These are phyloP conservation scores for Cytospora chrysosperma DNA, from an alignment of 2,329 filamentous ascomycete species.

Conservation along the genomic window DNA sequence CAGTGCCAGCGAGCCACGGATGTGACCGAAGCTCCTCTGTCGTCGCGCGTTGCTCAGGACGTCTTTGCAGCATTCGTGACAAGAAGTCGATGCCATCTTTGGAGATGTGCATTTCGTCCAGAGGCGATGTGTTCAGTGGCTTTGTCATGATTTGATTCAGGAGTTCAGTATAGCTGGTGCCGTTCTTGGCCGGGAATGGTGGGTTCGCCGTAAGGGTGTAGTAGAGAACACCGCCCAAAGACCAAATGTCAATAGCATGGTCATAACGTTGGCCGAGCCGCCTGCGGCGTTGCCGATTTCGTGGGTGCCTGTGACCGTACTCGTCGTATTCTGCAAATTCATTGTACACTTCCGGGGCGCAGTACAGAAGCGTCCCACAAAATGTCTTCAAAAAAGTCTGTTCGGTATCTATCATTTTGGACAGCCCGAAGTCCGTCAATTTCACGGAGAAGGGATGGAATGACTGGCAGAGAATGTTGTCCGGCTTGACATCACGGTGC, in stretches of 20 bases:
- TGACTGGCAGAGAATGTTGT: slow-evolving; percentile 87
- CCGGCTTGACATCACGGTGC: slow-evolving; percentile 97
- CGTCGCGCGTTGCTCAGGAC: slow-evolving; percentile 74
- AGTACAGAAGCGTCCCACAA: slow-evolving; percentile 93
- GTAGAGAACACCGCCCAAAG: slow-evolving; percentile 87
- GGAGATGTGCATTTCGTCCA: slow-evolving; percentile 61
- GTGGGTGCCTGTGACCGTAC: slow-evolving; percentile 60
- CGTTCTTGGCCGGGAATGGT: slow-evolving; percentile 76
- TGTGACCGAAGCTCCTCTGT: slow-evolving; percentile 69
- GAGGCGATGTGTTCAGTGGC: slow-evolving; percentile 63
- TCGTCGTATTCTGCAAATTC: slow-evolving; percentile 69
- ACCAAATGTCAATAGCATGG: slow-evolving; percentile 95
- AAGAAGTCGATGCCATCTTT: slow-evolving; percentile 71
- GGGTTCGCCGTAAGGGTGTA: slow-evolving; percentile 77
- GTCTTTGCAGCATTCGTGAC: slow-evolving; percentile 73
- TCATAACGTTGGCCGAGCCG: slow-evolving; percentile 68
- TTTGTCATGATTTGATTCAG: slow-evolving; percentile 84
- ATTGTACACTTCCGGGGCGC: slow-evolving; percentile 93
- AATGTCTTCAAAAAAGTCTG: slow-evolving; percentile 95
- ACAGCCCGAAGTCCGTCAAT: slow-evolving; percentile 93
- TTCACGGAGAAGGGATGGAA: slow-evolving; percentile 77
- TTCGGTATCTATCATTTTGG: slow-evolving; percentile 87
- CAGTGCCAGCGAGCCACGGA: slow-evolving; percentile 62
- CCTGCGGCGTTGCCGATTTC: slow-evolving; percentile 61
- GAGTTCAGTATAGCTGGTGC: slow-evolving; percentile 75